Evolutionary conservation across 176 grass and related monocot genomes (phyloP).

Genomic region (Triticum turgidum): DNA sequence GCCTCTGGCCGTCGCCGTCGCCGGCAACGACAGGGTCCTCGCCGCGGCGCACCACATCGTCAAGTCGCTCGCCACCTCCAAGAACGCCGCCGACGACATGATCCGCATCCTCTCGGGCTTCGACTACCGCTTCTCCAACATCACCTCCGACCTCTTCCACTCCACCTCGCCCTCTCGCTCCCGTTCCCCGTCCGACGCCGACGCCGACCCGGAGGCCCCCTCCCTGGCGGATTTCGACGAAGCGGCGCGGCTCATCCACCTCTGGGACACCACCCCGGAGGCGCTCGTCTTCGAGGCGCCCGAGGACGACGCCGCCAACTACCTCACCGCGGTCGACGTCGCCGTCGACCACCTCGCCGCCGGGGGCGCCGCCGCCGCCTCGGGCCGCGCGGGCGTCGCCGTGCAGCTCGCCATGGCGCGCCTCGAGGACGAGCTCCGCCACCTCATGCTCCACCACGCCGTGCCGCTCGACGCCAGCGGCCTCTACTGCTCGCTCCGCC

Average conservation of each 20-base stretch:
- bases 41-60: slow-evolving; percentile 98
- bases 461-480: slow-evolving; percentile 72
- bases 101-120: slow-evolving; percentile 97
- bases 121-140: slow-evolving; percentile 84
- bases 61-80: slow-evolving; percentile 91
- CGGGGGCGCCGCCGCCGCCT: not conserved
- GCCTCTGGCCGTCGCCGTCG: slow-evolving; percentile 30
- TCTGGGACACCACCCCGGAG: slow-evolving; percentile 69
- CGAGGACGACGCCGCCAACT: slow-evolving; percentile 43
- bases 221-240: slow-evolving; percentile 36
- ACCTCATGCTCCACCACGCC: slow-evolving; percentile 73
- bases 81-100: slow-evolving; percentile 99
- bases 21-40: slow-evolving; percentile 77
- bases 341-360: slow-evolving; percentile 30
- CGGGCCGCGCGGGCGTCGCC: slow-evolving; percentile 37
- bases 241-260: slow-evolving; percentile 70
- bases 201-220: not conserved
- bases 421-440: slow-evolving; percentile 86
- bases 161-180: slow-evolving; percentile 17
- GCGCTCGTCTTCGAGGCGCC: slow-evolving; percentile 74
- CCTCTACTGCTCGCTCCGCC: slow-evolving; percentile 78
- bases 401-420: slow-evolving; percentile 89
- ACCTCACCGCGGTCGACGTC: slow-evolving; percentile 59
- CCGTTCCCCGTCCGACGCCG: not conserved
- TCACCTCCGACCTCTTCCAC: slow-evolving; percentile 57